Evolutionary conservation across 495 filamentous ascomycete species (phyloP).

Genomic region (Lentithecium fluviatile): DNA sequence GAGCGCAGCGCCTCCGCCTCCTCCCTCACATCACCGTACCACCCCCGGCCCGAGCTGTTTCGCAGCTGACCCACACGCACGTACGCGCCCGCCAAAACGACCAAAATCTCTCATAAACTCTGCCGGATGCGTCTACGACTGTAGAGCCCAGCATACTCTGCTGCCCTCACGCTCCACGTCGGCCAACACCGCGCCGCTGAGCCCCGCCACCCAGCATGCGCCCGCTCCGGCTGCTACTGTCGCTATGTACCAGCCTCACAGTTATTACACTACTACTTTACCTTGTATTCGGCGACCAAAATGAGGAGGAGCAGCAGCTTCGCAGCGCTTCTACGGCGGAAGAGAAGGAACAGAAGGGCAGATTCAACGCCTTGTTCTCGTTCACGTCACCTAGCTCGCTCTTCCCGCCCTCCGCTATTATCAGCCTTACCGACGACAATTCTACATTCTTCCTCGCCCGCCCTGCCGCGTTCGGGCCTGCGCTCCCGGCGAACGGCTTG

Average conservation of each 20-base stretch:
- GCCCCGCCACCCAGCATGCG: conserved; percentile 38
- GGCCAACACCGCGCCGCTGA: conserved; percentile 1
- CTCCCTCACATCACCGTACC: background rate
- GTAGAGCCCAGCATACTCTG: conserved; percentile 19
- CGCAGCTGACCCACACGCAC: conserved; percentile 4
- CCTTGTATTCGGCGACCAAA: conserved; percentile 25
- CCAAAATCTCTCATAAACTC: background rate
- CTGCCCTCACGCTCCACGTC: conserved; percentile 1
- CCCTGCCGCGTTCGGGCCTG: conserved; percentile 88
- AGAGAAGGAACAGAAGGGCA: conserved; percentile 26
- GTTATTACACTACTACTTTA: conserved; percentile 41
- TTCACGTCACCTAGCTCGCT: conserved; percentile 71
- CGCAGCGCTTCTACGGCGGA: background rate
- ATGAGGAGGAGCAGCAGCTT: conserved; percentile 11
- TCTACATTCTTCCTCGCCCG: conserved; percentile 93
- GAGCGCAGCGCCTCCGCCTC: background rate
- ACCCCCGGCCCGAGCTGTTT: background rate
- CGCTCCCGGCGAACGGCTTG: conserved; percentile 69
- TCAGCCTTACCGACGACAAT: conserved; percentile 96
- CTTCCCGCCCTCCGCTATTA: conserved; percentile 91
- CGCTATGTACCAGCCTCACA: conserved; percentile 38
- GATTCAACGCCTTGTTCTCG: conserved; percentile 57
- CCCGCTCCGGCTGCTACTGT: conserved; percentile 45
- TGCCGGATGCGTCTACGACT: conserved; percentile 16
- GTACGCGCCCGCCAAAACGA: background rate